A percentile compares a stretch with the other conserved stretches of the same genome.
Evolutionary conservation across 768 basidiomycete species (phyloP).

Genomic region (Boletus insuetus): DNA sequence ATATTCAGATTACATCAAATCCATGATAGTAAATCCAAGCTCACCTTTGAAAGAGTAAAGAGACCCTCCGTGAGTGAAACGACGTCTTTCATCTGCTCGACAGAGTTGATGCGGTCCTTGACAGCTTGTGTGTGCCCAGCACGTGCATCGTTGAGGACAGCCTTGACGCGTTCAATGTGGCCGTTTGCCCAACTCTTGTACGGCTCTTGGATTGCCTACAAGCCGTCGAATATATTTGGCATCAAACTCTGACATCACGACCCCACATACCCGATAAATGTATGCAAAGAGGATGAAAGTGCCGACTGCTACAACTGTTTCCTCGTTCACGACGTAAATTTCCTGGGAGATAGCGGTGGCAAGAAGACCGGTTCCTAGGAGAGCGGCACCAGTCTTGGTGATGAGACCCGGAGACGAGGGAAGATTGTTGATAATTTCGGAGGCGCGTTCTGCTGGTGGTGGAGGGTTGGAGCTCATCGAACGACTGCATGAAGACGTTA

Average conservation of each 20-base stretch:
- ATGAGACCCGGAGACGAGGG: slow-evolving; percentile 83
- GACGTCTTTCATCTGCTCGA: slow-evolving; percentile 94
- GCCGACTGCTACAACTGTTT: slow-evolving; percentile 84
- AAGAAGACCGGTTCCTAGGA: slow-evolving; percentile 84
- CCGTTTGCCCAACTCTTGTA: slow-evolving; percentile 91
- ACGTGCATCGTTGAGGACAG: slow-evolving; percentile 77
- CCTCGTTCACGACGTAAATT: slow-evolving; percentile 96
- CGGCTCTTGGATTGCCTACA: slow-evolving; percentile 74
- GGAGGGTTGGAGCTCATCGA: slow-evolving; percentile 64
- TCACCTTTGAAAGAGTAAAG: slow-evolving; percentile 88
- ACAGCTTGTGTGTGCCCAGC: slow-evolving; percentile 91
- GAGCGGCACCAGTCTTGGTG: slow-evolving; percentile 92
- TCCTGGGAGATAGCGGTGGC: slow-evolving; percentile 96
- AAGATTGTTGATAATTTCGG: slow-evolving; percentile 84
- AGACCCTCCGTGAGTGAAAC: slow-evolving; percentile 86
- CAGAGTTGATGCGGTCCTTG: slow-evolving; percentile 86
- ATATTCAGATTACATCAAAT: not conserved
- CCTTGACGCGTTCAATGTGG: slow-evolving; percentile 81
- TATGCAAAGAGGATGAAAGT: slow-evolving; percentile 80
- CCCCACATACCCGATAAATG: slow-evolving; percentile 66
- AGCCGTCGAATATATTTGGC: slow-evolving; percentile 14
- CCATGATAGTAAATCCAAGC: slow-evolving; percentile 1
- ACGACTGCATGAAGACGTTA: slow-evolving; percentile 44
- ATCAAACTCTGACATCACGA: not conserved
- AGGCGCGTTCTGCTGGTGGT: slow-evolving; percentile 83